phyloP scores from a whole-genome alignment of 805 yeast species.

The Myxozyma melibiosi region DNA sequence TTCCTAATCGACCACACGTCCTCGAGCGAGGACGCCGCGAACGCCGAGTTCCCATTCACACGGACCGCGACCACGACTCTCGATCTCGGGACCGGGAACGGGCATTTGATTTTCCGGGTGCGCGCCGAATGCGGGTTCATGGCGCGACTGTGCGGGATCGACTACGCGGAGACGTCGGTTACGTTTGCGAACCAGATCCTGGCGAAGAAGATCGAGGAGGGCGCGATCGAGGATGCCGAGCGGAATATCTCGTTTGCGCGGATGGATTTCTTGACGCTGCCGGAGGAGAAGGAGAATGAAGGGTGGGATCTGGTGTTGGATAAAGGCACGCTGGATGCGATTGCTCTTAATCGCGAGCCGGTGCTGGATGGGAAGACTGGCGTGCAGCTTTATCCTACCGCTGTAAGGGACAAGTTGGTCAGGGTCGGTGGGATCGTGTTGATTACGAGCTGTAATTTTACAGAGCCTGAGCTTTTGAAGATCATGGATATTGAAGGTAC shows the following conservation, averaged over 20 bases:
- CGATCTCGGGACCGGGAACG: constrained; percentile 90
- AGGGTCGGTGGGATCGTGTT: constrained; percentile 60
- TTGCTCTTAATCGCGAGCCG: constrained; percentile 70
- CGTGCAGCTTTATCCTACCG: constrained; percentile 57
- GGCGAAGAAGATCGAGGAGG: constrained; percentile 46
- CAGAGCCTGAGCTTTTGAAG: constrained; percentile 69
- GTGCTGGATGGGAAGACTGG: constrained; percentile 48
- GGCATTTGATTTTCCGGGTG: constrained; percentile 77
- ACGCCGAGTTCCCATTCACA: constrained; percentile 19
- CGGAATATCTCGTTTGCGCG: constrained; percentile 54
- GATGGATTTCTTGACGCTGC: constrained; percentile 65
- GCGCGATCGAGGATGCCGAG: constrained; percentile 39
- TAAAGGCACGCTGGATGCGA: constrained; percentile 97
- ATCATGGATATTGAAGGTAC: constrained; percentile 51
- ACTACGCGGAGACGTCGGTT: constrained; percentile 81
- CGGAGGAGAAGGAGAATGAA: constrained; percentile 43
- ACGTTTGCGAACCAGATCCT: constrained; percentile 64
- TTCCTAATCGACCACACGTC: constrained; percentile 60
- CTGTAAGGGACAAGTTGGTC: constrained; percentile 57
- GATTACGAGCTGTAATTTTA: constrained; percentile 93
- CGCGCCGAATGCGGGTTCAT: constrained; percentile 64
- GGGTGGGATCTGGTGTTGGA: constrained; percentile 78
- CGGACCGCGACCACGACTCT: constrained; percentile 7
- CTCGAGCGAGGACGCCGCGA: constrained; percentile 28
- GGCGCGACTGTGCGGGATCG: constrained; percentile 66